phyloP scores from a whole-genome alignment of 371 early-diverging fungal genomes.

The Apophysomyces sp. region DNA sequence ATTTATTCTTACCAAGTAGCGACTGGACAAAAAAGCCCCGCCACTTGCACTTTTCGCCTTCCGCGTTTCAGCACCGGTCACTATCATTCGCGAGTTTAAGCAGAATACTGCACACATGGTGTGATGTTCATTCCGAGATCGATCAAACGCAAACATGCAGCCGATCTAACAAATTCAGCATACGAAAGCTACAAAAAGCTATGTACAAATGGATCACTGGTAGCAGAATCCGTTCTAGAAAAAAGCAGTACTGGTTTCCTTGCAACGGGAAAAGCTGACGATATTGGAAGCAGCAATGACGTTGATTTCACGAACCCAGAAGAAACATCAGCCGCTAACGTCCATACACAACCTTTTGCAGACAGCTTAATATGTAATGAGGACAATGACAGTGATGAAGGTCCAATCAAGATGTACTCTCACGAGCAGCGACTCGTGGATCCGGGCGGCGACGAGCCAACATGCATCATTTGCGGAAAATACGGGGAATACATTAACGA shows the following conservation, averaged over 20 bases:
- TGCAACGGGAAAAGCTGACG: background rate
- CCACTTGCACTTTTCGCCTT: too few relatives aligned
- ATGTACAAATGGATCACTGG: background rate
- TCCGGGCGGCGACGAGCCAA: constrained; percentile 34
- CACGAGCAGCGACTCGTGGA: constrained; percentile 35
- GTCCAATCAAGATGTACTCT: background rate
- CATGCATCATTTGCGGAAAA: constrained; percentile 52
- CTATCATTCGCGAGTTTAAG: too few relatives aligned
- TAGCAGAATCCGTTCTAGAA: background rate
- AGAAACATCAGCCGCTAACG: background rate
- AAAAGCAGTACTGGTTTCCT: too few relatives aligned
- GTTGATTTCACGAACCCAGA: background rate
- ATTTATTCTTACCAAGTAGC: too few relatives aligned
- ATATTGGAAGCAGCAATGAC: background rate
- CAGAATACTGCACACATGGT: background rate
- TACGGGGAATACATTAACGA: constrained; percentile 56
- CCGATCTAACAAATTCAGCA: background rate
- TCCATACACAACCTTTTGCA: background rate
- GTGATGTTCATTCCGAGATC: background rate
- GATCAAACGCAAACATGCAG: background rate
- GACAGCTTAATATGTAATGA: background rate
- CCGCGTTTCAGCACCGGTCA: too few relatives aligned
- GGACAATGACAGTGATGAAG: background rate
- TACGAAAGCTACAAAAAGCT: background rate
- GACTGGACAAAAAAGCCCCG: too few relatives aligned